phyloP scores from a whole-genome alignment of 768 basidiomycete genomes.

The Tulasnella sp. region DNA sequence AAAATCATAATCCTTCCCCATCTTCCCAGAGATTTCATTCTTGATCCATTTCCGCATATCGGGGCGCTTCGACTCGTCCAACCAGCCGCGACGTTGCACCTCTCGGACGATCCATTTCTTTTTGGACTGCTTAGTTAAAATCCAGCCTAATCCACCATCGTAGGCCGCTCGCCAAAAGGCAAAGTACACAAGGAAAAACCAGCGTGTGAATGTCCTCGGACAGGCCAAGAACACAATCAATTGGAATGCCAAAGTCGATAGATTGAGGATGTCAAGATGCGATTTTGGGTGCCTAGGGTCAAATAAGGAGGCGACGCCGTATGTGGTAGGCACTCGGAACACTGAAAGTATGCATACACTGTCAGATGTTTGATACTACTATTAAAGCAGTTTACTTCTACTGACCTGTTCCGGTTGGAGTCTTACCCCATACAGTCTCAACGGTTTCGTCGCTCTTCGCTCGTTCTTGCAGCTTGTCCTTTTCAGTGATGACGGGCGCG shows the following conservation, averaged over 20 bases:
- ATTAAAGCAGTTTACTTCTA: neutral
- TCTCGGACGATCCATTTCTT: conserved; percentile 84
- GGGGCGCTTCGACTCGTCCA: conserved; percentile 62
- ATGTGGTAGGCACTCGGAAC: conserved; percentile 86
- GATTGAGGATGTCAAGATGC: conserved; percentile 76
- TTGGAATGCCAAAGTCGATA: conserved; percentile 70
- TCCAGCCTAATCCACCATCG: conserved; percentile 87
- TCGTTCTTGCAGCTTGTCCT: neutral
- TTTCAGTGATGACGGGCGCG: neutral
- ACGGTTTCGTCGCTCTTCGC: conserved; percentile 21
- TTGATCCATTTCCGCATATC: conserved; percentile 70
- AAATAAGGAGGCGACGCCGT: conserved; percentile 81
- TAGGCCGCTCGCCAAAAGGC: conserved; percentile 89
- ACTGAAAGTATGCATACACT: conserved; percentile 37
- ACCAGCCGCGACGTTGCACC: conserved; percentile 72
- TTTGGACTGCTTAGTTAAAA: conserved; percentile 92
- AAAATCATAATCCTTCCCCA: conserved; percentile 90
- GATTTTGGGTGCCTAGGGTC: conserved; percentile 76
- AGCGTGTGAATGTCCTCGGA: conserved; percentile 42
- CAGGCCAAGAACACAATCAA: conserved; percentile 56
- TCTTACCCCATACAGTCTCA: conserved; percentile 83
- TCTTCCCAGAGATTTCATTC: conserved; percentile 77
- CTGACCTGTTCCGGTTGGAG: conserved; percentile 66
- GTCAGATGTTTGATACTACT: conserved; percentile 8
- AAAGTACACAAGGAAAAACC: conserved; percentile 85